Conservation (phyloP, 495 filamentous ascomycete genomes). For the Apiosordaria backusii region DNA sequence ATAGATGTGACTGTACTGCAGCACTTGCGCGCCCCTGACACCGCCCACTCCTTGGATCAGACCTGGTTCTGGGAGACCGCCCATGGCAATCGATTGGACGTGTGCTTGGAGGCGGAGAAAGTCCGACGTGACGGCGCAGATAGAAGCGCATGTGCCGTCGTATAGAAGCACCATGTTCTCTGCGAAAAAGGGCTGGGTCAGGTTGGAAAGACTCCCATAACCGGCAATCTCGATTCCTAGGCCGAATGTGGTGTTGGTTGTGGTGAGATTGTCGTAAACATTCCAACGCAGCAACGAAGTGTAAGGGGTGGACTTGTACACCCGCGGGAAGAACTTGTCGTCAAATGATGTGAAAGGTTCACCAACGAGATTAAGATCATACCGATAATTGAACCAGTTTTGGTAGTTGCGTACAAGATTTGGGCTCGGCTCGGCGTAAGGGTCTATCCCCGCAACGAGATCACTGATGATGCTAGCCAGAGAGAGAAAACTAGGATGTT, state of each 20-base stretch:
- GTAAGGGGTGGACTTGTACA: slow-evolving; percentile 33
- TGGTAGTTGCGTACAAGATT: slow-evolving; percentile 29
- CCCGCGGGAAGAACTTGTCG: slow-evolving; percentile 36
- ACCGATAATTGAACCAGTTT: slow-evolving; percentile 38
- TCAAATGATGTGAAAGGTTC: slow-evolving; percentile 35
- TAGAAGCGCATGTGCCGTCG: slow-evolving; percentile 60
- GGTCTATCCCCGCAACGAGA: slow-evolving; percentile 30
- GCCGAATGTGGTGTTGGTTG: slow-evolving; percentile 35
- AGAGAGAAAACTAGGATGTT: slow-evolving; percentile 32
- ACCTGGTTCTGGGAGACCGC: slow-evolving; percentile 48
- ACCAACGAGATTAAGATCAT: slow-evolving; percentile 35
- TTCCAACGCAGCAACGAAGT: slow-evolving; percentile 41
- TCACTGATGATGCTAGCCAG: slow-evolving; percentile 31
- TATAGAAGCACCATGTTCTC: slow-evolving; percentile 26
- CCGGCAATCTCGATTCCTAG: slow-evolving; percentile 41
- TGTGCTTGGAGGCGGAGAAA: slow-evolving; percentile 52
- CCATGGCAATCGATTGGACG: slow-evolving; percentile 54
- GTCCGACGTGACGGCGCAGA: slow-evolving; percentile 57
- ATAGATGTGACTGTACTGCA: slow-evolving; percentile 17
- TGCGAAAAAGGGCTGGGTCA: slow-evolving; percentile 40
- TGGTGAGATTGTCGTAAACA: slow-evolving; percentile 36
- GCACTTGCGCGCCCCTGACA: slow-evolving; percentile 48
- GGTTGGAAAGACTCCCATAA: slow-evolving; percentile 38
- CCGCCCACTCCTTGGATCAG: slow-evolving; percentile 60
- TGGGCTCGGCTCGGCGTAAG: slow-evolving; percentile 23